Evolutionary conservation across 352 stramenopile species (phyloP), one percentile per base, ranked within the genome.

Genomic region (Phytophthora sp.): DNA sequence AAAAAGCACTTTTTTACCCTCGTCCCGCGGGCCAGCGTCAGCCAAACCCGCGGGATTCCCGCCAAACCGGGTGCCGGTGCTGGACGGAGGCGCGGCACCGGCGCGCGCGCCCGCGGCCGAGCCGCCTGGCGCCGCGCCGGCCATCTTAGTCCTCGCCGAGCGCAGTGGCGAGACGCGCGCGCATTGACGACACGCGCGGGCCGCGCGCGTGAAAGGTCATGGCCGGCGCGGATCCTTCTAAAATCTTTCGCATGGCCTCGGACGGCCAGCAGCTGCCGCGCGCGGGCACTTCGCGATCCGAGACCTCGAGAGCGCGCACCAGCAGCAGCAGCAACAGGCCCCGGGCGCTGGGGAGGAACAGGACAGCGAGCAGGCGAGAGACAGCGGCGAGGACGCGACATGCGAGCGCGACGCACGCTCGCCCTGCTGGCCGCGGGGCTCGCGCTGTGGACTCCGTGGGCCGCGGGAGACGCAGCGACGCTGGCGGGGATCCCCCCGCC

Each of bases 401-500:
- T 62, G 54, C 31, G 41, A 27, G 30, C 31, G 41, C 54, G 46
- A 49, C 42, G 42, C 31, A 62, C 24, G 31, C 42, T 62, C 32
- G 31, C 26, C 42, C 54, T 62, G 54, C 31, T 62, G 53, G 31
- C 42, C 2, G 32, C 42, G 42, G 42, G 54, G 24, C 11, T 62
- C n/a, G 20, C 42, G 21, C 8, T 44, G 30, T 34, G 39, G 53
- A 5, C 30, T 2, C 23, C 41, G 42, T 5, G 6, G 43, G 9
- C 17, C 24, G 32, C 23, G 18, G 43, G 39, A 34, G 54, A 54
- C 21, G 54, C 12, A 31, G 43, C 5, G 17, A 41, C 42, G 2
- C 11, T 20, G 41, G 53, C 30, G 21, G 53, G 52, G 28, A 28
- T 60, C 15, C 52, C 41, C 18, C n/a, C 39, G 12, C 54, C 35